Evolutionary conservation across 805 yeast species (phyloP).

Genomic region (Scheffersomyces amazonensis): DNA sequence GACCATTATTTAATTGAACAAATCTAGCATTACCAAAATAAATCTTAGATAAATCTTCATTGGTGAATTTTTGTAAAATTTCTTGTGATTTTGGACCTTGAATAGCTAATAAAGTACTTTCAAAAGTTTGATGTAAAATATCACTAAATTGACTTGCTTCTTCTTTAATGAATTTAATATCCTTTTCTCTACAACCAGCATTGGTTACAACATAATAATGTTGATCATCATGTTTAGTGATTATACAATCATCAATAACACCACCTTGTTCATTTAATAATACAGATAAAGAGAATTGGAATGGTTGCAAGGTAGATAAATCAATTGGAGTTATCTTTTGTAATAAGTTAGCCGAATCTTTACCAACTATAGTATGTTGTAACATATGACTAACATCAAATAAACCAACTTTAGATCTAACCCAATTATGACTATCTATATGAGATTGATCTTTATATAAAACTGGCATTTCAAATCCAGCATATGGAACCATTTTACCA

Average conservation of each 20-base stretch:
- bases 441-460: conserved; percentile 82
- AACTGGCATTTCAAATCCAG: conserved; percentile 96
- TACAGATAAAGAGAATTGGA: conserved; percentile 73
- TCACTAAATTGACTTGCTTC: conserved; percentile 43
- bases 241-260: conserved; percentile 89
- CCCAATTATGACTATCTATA: conserved; percentile 94
- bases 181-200: conserved; percentile 91
- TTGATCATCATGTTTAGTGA: conserved; percentile 78
- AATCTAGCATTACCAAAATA: conserved; percentile 71
- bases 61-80: conserved; percentile 62
- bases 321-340: conserved; percentile 90
- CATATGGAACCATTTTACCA: conserved; percentile 93
- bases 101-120: conserved; percentile 78
- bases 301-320: conserved; percentile 51
- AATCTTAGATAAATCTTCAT: conserved; percentile 54
- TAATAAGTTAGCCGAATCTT: conserved; percentile 62
- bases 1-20: conserved; percentile 39
- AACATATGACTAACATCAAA: conserved; percentile 98
- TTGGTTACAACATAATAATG: conserved; percentile 88
- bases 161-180: conserved; percentile 56
- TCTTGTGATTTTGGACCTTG: conserved; percentile 90
- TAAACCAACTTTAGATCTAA: conserved; percentile 79
- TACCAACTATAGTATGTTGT: conserved; percentile 78
- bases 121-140: conserved; percentile 47
- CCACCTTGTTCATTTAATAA: conserved; percentile 71